Evolutionary conservation across 129 eudicot genomes (phyloP), one percentile per base, ranked within the genome.

Genomic region (Dittrichia graveolens): DNA sequence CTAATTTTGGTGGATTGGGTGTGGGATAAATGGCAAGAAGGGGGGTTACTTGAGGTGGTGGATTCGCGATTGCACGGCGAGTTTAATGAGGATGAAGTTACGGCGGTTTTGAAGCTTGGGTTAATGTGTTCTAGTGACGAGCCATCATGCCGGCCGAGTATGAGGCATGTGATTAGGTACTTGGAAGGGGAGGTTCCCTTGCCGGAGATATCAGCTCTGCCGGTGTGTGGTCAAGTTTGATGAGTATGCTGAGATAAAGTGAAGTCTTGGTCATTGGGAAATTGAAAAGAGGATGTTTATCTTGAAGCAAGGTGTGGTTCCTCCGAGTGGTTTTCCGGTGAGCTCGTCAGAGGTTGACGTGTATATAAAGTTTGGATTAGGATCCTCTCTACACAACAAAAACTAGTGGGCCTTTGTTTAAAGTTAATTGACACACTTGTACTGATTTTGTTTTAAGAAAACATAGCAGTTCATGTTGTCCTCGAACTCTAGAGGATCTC

Each of bases 1-100:
- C 47, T 76, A 2, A 41, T 84, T 40, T 72, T 84, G 82, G 83
- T 88, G 12, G 89, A 85, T 48, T 80, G 82, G 84, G 84, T 88
- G 15, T 57, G 59, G 72, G 76, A 77, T 6, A 45, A 67, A 37
- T 88, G 84, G 89, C 69, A 49, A 0, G 71, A 69, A 18, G 87
- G 87, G 53, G 54, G 56, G 15, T 64, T 82, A 16, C 58, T 77
- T 39, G 53, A 62, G 8, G 84, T 74, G 34, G 85, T 82, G 47
- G 93, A 88, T 77, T 54, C 16, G 0, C 74, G 76, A 46, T 46
- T 88, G 49, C 72, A 78, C 0, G 34, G 54, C 9, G 79, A 67
- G 69, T 85, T 73, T 63, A 75, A 50, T 31, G 58, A 49, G 39
- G 72, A 11, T 52, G 85, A 87, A 44, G 89, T 72, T n/a, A 73